phyloP scores from a whole-genome alignment of 495 filamentous ascomycete genomes.

The Parathielavia hyrcaniae region DNA sequence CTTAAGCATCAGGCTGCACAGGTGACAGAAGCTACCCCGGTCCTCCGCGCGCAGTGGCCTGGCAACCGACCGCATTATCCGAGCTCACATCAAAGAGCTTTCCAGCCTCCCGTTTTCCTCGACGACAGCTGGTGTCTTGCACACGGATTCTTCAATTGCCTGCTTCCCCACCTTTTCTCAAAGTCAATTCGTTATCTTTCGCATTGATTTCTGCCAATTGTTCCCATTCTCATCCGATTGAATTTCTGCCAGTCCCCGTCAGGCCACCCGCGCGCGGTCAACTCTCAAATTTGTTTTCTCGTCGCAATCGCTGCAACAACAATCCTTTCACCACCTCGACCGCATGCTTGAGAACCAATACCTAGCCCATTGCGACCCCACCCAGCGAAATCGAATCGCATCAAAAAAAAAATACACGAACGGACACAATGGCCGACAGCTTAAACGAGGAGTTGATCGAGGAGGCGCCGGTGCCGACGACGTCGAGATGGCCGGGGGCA shows the following conservation, averaged over 20 bases:
- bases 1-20: no score
- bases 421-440: constrained; percentile 36
- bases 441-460: constrained; percentile 35
- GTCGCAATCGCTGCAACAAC: neutral
- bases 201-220: neutral
- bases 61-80: no score
- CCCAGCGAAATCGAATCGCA: no score
- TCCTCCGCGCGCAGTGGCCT: no score
- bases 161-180: neutral
- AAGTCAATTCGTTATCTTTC: neutral
- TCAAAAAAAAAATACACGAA: no score
- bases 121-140: neutral
- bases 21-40: no score
- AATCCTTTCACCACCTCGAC: neutral
- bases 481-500: constrained; percentile 45
- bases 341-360: neutral
- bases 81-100: no score
- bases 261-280: neutral
- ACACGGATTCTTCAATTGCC: no score
- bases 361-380: no score
- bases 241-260: neutral
- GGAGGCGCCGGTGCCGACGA: constrained; percentile 36
- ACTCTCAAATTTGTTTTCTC: neutral
- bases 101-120: neutral
- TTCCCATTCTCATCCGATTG: neutral